A percentile compares a stretch with the other conserved stretches of the same genome.
Evolutionary conservation across 257 asterid species (phyloP).

Genomic region (Sherardia arvensis): DNA sequence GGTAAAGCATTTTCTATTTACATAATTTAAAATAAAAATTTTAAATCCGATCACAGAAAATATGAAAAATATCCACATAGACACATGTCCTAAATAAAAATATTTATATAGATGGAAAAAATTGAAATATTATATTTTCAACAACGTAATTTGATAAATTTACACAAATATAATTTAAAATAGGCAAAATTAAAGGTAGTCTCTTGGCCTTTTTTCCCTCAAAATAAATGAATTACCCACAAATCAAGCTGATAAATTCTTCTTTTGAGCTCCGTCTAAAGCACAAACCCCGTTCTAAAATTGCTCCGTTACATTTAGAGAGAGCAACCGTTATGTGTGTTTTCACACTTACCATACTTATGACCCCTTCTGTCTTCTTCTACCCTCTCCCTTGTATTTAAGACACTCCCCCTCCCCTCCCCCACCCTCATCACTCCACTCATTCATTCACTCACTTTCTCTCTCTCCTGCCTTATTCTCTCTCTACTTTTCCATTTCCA

Average conservation of each 20-base stretch:
- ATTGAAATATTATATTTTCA: too few relatives aligned
- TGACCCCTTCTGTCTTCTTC: constrained; percentile 11
- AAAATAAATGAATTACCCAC: background rate
- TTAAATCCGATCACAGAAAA: too few relatives aligned
- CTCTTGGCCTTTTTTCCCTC: too few relatives aligned
- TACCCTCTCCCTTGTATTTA: background rate
- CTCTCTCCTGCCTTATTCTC: background rate
- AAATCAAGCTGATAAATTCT: too few relatives aligned
- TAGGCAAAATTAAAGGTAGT: background rate
- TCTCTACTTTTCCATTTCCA: background rate
- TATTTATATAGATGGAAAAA: too few relatives aligned
- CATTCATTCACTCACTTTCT: background rate
- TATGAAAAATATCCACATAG: too few relatives aligned
- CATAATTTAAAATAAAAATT: too few relatives aligned
- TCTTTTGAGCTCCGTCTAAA: background rate
- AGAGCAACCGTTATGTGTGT: background rate
- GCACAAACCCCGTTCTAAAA: background rate
- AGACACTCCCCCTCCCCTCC: background rate
- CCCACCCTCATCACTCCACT: background rate
- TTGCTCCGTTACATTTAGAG: background rate
- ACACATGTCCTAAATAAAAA: too few relatives aligned
- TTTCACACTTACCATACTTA: too few relatives aligned
- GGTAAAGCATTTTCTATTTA: too few relatives aligned
- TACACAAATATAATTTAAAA: too few relatives aligned
- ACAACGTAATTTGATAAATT: too few relatives aligned